Percentiles rank a stretch among this genome's conserved stretches.
Evolutionary conservation across 129 eudicot species (phyloP).

Genomic region (Cynara cardunculus): DNA sequence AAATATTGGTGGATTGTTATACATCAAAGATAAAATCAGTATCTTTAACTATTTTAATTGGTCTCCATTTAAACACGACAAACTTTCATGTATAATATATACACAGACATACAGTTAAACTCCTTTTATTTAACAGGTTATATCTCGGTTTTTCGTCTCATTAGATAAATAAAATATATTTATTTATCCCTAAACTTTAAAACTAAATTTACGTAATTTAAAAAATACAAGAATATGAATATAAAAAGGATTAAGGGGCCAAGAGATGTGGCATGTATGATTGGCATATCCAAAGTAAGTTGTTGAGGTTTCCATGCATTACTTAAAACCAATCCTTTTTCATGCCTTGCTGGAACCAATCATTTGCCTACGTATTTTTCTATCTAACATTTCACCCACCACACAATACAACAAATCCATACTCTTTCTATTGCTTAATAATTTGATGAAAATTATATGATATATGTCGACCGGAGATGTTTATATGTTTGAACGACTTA

Average conservation of each 20-base stretch:
- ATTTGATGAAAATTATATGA: too few species aligned
- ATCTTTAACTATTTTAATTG: neutral
- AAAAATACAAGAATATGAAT: neutral
- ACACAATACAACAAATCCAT: neutral
- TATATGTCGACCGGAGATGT: neutral
- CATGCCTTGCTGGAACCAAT: neutral
- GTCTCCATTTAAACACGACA: neutral
- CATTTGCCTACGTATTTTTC: neutral
- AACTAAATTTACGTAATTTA: too few species aligned
- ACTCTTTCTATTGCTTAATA: neutral
- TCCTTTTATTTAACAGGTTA: neutral
- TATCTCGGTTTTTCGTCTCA: neutral
- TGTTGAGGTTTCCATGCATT: neutral
- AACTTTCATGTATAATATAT: neutral
- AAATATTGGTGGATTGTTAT: neutral
- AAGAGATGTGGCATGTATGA: neutral
- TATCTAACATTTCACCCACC: conserved; percentile 16
- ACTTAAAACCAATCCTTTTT: neutral
- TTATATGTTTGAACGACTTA: neutral
- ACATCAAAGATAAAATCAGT: neutral
- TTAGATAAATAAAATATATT: neutral
- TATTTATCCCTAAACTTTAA: neutral
- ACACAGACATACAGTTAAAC: neutral
- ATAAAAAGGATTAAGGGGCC: neutral
- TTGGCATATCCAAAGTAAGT: neutral